Percentiles rank a stretch among this genome's conserved stretches.
phyloP scores from a whole-genome alignment of 768 basidiomycete genomes.

The Tulasnella sp. region DNA sequence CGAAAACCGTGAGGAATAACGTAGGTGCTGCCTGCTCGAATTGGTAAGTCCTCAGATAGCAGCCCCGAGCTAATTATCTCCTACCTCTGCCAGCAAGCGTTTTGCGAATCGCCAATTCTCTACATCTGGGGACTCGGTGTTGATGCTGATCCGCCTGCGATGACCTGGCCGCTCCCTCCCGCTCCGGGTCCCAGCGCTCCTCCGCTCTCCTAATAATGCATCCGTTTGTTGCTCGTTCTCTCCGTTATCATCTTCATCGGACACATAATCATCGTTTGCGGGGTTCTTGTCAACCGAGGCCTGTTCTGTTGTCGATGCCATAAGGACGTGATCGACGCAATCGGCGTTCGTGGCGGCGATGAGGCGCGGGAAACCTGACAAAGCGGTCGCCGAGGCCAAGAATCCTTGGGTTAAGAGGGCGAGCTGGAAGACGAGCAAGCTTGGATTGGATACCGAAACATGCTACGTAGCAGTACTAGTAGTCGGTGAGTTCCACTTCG shows the following conservation, averaged over 20 bases:
- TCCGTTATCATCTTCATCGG: background rate
- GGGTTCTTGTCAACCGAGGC: background rate
- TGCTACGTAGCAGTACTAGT: too few species aligned
- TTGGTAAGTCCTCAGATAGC: background rate
- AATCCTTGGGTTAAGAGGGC: background rate
- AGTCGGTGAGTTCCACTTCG: too few species aligned
- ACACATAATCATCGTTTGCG: background rate
- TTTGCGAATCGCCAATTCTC: constrained; percentile 31
- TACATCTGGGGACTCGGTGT: background rate
- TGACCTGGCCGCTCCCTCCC: background rate
- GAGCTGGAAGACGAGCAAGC: too few species aligned
- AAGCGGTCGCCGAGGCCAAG: background rate
- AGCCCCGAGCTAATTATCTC: background rate
- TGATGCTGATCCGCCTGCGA: constrained; percentile 15
- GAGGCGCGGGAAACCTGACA: constrained; percentile 13
- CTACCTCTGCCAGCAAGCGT: constrained; percentile 33
- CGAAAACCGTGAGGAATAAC: constrained; percentile 78
- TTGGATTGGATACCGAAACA: too few species aligned
- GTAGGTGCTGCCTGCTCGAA: constrained; percentile 77
- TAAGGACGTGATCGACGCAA: background rate
- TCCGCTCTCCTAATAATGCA: background rate
- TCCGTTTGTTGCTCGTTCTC: background rate
- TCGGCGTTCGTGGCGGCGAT: background rate
- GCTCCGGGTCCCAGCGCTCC: background rate
- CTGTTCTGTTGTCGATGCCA: background rate